Evolutionary conservation across 495 filamentous ascomycete genomes (phyloP).

Genomic region (Talaromyces ruber): DNA sequence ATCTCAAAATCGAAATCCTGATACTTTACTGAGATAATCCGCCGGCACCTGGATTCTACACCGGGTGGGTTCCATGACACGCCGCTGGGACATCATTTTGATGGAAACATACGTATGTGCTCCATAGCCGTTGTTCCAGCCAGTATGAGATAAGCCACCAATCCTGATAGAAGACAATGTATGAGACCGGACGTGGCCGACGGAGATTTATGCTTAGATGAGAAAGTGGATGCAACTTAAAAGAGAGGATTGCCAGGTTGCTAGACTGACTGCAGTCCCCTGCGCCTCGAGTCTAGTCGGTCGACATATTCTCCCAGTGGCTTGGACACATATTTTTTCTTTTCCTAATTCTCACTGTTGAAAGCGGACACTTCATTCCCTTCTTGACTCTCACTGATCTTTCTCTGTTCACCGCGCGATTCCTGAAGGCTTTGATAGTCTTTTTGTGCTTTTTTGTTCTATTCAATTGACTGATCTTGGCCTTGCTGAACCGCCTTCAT

Average conservation of each 20-base stretch:
- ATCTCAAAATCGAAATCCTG: neutral
- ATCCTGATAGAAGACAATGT: neutral
- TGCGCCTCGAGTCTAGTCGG: neutral
- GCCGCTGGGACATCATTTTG: neutral
- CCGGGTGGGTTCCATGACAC: neutral
- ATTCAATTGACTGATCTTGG: neutral
- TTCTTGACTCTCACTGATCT: conserved; percentile 6
- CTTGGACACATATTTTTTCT: neutral
- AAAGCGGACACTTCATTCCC: neutral
- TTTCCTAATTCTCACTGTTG: neutral
- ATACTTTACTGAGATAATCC: neutral
- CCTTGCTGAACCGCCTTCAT: neutral
- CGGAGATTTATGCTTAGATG: neutral
- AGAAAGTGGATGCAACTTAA: neutral
- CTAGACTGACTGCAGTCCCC: neutral
- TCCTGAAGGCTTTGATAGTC: neutral
- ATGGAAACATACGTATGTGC: neutral
- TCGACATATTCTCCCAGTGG: neutral
- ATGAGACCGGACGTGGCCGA: neutral
- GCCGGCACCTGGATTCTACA: neutral
- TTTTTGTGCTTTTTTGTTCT: neutral
- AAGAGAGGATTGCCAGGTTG: neutral
- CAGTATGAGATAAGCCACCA: neutral
- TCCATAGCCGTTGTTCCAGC: neutral
- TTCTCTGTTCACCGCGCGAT: conserved; percentile 10